Evolutionary conservation across 352 stramenopile genomes (phyloP).

Genomic region (Blastocystis sp.): DNA sequence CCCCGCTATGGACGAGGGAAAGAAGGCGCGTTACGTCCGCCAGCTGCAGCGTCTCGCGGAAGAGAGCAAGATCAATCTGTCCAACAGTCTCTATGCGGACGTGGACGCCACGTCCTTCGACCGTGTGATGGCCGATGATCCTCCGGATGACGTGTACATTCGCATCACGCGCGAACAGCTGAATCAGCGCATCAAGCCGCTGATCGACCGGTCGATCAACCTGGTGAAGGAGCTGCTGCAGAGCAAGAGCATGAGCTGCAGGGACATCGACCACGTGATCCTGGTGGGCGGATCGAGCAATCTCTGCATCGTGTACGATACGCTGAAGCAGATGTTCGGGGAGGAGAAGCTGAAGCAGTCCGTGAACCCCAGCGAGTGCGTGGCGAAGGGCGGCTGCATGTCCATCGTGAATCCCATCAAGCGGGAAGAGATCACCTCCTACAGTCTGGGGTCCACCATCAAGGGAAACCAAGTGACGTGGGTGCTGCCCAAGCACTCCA

Average conservation of each 20-base stretch:
- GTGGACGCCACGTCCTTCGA: neutral
- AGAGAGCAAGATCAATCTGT: constrained; percentile 2
- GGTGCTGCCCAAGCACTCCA: neutral
- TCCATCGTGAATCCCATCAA: neutral
- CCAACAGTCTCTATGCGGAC: neutral
- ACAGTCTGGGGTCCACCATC: constrained; percentile 32
- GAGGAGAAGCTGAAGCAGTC: constrained; percentile 72
- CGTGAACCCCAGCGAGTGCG: constrained; percentile 64
- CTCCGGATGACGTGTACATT: neutral
- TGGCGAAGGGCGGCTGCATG: constrained; percentile 65
- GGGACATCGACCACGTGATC: constrained; percentile 76
- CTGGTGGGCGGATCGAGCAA: constrained; percentile 76
- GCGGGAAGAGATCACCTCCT: constrained; percentile 12
- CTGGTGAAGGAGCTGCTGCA: neutral
- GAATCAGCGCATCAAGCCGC: neutral
- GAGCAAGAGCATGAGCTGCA: neutral
- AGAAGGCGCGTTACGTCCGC: neutral
- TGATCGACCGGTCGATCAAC: neutral
- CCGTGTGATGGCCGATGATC: neutral
- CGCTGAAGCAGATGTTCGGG: constrained; percentile 75
- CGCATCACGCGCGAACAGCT: neutral
- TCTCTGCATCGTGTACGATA: constrained; percentile 75
- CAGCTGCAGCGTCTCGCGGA: neutral
- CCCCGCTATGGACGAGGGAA: neutral
- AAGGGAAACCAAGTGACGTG: constrained; percentile 9